These are phyloP conservation scores for Neolentinus lepideus DNA, from an alignment of 1,284 basidiomycete genomes.

Conservation along the genomic window DNA sequence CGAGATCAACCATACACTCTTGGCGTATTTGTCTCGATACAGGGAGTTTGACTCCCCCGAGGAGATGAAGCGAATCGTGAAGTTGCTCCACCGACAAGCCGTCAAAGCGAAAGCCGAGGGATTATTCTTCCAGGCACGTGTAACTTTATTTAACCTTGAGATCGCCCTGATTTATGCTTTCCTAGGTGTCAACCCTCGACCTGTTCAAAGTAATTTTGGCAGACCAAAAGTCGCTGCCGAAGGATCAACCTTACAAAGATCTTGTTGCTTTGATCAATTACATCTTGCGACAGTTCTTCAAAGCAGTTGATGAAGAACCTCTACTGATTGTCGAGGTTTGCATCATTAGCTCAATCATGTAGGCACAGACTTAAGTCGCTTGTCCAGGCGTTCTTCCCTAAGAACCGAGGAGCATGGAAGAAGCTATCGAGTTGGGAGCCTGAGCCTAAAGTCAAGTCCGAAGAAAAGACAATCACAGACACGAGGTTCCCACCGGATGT, in stretches of 20 bases:
- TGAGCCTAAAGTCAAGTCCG: slow-evolving; percentile 44
- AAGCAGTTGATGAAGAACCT: slow-evolving; percentile 71
- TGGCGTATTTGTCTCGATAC: slow-evolving; percentile 77
- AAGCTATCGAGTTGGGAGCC: slow-evolving; percentile 75
- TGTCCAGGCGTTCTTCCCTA: slow-evolving; percentile 78
- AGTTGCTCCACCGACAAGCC: slow-evolving; percentile 82
- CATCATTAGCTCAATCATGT: neutral
- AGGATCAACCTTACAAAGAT: slow-evolving; percentile 76
- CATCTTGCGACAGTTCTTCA: slow-evolving; percentile 89
- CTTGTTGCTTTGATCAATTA: slow-evolving; percentile 78
- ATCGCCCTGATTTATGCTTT: neutral
- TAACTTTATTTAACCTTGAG: neutral
- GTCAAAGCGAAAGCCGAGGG: slow-evolving; percentile 87
- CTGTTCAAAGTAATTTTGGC: slow-evolving; percentile 81
- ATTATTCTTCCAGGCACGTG: slow-evolving; percentile 81
- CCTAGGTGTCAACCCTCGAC: slow-evolving; percentile 76
- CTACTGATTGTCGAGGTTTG: slow-evolving; percentile 80
- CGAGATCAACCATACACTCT: slow-evolving; percentile 74
- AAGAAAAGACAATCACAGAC: slow-evolving; percentile 32
- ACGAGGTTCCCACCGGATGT: slow-evolving; percentile 58
- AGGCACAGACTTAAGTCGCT: too few species aligned
- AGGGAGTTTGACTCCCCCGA: slow-evolving; percentile 74
- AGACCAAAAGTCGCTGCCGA: slow-evolving; percentile 69
- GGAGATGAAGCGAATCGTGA: slow-evolving; percentile 81
- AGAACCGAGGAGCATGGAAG: slow-evolving; percentile 84